phyloP scores from a whole-genome alignment of 2,329 filamentous ascomycete genomes.

The Truncatella angustata region DNA sequence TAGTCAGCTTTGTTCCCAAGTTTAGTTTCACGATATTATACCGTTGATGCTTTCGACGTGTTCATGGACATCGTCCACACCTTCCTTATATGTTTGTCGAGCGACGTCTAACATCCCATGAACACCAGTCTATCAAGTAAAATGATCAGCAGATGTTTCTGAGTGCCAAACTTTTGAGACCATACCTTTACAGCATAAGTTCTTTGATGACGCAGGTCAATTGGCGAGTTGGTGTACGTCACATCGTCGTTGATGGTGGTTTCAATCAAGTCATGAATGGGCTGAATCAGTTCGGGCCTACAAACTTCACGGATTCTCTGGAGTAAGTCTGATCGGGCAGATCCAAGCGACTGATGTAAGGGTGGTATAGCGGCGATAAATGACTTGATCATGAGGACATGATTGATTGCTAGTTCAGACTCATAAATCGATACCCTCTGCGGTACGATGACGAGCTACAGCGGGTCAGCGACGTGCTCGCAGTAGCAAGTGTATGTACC shows the following conservation, averaged over 20 bases:
- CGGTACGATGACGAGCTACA: conserved; percentile 73
- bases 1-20: no score
- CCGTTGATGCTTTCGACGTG: conserved; percentile 68
- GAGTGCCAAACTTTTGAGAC: not conserved
- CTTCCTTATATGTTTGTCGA: conserved; percentile 85
- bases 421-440: conserved; percentile 63
- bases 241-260: conserved; percentile 78
- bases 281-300: conserved; percentile 56
- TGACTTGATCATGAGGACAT: conserved; percentile 81
- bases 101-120: conserved; percentile 87
- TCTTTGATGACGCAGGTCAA: conserved; percentile 86
- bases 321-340: conserved; percentile 64
- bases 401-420: conserved; percentile 80
- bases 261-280: conserved; percentile 64
- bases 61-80: conserved; percentile 72
- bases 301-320: conserved; percentile 69
- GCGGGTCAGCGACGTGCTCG: conserved; percentile 15
- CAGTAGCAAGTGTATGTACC: not conserved
- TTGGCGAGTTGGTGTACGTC: conserved; percentile 70
- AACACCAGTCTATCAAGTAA: conserved; percentile 61
- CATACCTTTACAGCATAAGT: conserved; percentile 80
- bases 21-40: no score
- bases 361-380: conserved; percentile 69
- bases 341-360: conserved; percentile 65
- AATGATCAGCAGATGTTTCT: conserved; percentile 12